These are phyloP conservation scores for Cryptosporidium viatorum DNA, from an alignment of 169 alveolate species.

Conservation along the genomic window DNA sequence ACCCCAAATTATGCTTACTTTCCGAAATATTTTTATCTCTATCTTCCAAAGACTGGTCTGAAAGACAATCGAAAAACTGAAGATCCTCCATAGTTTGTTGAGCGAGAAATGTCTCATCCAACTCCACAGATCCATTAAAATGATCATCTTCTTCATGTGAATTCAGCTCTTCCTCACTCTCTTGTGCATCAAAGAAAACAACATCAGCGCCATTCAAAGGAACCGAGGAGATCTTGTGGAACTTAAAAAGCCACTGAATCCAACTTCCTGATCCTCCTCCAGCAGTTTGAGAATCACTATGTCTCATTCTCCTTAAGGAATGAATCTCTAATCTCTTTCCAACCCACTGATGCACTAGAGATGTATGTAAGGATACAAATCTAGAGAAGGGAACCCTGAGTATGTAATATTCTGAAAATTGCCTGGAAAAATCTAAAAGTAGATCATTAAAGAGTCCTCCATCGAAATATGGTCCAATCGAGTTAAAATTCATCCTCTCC, in stretches of 20 bases:
- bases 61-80: conserved; percentile 51
- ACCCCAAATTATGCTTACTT: neutral
- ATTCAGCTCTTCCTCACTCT: neutral
- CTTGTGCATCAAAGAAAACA: conserved; percentile 54
- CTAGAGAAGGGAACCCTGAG: conserved; percentile 51
- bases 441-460: conserved; percentile 42
- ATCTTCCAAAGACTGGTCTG: conserved; percentile 29
- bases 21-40: neutral
- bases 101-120: conserved; percentile 18
- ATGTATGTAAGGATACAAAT: conserved; percentile 60
- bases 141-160: neutral
- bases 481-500: conserved; percentile 13
- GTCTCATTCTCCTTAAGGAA: neutral
- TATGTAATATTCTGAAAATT: conserved; percentile 47
- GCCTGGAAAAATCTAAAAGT: conserved; percentile 46
- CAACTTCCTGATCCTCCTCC: conserved; percentile 19
- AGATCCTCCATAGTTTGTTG: neutral
- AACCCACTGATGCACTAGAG: conserved; percentile 66
- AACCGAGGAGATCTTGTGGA: conserved; percentile 51
- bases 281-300: neutral
- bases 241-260: conserved; percentile 70
- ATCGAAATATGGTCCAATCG: conserved; percentile 18
- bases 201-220: conserved; percentile 5
- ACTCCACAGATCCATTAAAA: conserved; percentile 14
- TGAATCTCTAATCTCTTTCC: conserved; percentile 49